A percentile compares a stretch with the other conserved stretches of the same genome.
These are phyloP conservation scores for Sabuloglossum arenarium DNA, from an alignment of 495 filamentous ascomycete genomes.

Conservation along the genomic window DNA sequence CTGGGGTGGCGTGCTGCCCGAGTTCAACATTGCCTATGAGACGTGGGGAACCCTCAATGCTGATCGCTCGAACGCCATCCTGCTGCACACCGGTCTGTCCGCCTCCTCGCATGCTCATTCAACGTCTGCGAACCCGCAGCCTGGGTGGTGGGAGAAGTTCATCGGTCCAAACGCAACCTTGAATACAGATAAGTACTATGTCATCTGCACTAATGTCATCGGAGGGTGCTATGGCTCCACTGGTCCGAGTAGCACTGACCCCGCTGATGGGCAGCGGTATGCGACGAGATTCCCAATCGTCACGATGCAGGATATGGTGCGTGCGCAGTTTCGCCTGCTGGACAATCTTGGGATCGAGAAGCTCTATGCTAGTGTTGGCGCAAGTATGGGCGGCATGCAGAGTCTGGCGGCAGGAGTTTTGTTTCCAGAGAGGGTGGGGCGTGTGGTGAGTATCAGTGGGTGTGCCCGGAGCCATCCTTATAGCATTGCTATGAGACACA, in stretches of 20 bases:
- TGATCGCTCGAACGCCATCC: conserved; percentile 71
- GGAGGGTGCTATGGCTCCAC: conserved; percentile 95
- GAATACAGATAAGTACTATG: conserved; percentile 76
- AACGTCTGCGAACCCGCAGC: conserved; percentile 61
- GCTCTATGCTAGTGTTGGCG: conserved; percentile 81
- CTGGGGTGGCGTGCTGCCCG: conserved; percentile 73
- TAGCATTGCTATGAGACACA: conserved; percentile 97
- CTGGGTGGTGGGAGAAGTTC: conserved; percentile 99
- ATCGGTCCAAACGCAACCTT: conserved; percentile 75
- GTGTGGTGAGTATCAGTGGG: conserved; percentile 76
- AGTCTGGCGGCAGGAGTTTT: conserved; percentile 77
- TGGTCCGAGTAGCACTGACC: conserved; percentile 73
- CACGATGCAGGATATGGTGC: conserved; percentile 94
- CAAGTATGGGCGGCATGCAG: conserved; percentile 98
- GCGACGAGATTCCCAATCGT: conserved; percentile 93
- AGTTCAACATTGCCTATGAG: conserved; percentile 84
- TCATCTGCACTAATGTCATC: conserved; percentile 94
- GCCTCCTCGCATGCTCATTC: conserved; percentile 93
- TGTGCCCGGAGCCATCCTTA: conserved; percentile 94
- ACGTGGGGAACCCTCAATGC: conserved; percentile 74
- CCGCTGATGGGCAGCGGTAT: conserved; percentile 69
- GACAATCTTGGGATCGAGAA: conserved; percentile 59
- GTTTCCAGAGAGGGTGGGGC: conserved; percentile 59
- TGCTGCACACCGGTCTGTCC: conserved; percentile 84
- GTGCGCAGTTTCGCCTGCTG: conserved; percentile 79